These are phyloP conservation scores for Moricandia arvensis DNA, from an alignment of 345 rosid genomes.

Conservation along the genomic window DNA sequence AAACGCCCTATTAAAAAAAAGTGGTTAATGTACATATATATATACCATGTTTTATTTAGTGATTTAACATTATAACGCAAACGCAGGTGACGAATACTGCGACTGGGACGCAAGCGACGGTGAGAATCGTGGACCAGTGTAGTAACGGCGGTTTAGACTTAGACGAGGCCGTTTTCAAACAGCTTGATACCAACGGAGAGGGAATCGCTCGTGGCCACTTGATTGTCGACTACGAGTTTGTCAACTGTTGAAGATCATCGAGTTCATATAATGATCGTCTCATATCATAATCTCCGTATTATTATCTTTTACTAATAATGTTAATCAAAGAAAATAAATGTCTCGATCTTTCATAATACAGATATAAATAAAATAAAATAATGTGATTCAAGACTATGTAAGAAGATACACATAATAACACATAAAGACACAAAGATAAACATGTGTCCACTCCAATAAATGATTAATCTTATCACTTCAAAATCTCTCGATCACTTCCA, in stretches of 20 bases:
- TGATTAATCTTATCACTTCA: neutral
- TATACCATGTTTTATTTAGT: too few species aligned
- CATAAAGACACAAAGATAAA: neutral
- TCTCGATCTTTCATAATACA: slow-evolving; percentile 4
- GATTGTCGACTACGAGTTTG: slow-evolving; percentile 47
- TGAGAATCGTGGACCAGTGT: slow-evolving; percentile 56
- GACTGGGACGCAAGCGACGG: slow-evolving; percentile 42
- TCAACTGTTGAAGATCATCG: slow-evolving; percentile 34
- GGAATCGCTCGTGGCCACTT: slow-evolving; percentile 46
- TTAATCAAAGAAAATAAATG: neutral
- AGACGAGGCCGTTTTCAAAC: slow-evolving; percentile 43
- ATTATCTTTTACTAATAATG: neutral
- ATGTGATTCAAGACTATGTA: neutral
- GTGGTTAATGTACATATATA: too few species aligned
- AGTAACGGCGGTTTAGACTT: slow-evolving; percentile 54
- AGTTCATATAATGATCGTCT: neutral
- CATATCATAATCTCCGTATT: neutral
- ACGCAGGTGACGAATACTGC: slow-evolving; percentile 48
- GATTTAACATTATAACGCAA: neutral
- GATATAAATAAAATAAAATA: neutral
- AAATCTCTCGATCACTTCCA: neutral
- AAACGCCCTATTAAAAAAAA: neutral
- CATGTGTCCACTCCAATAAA: neutral
- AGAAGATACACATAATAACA: neutral
- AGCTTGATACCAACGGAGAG: slow-evolving; percentile 41